phyloP scores from a whole-genome alignment of 805 yeast species.

The Kodamaea leandrae region DNA sequence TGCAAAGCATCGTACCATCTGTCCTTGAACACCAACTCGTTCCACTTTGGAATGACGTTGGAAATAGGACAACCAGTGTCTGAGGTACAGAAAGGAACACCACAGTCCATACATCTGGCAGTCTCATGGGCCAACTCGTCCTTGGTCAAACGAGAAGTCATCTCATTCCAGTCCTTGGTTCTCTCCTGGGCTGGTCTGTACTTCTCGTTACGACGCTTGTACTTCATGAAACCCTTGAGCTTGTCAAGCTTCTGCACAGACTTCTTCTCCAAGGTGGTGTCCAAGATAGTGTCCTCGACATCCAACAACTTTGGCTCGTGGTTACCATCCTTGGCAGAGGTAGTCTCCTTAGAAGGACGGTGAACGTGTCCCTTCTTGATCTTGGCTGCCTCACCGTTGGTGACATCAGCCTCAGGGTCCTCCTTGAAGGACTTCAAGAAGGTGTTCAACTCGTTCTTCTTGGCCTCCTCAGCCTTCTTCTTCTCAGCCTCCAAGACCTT shows the following conservation, averaged over 20 bases:
- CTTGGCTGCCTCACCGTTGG: constrained; percentile 80
- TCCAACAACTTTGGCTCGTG: constrained; percentile 85
- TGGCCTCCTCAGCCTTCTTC: constrained; percentile 58
- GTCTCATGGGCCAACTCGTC: constrained; percentile 89
- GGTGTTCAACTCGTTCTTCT: constrained; percentile 60
- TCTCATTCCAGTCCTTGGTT: constrained; percentile 88
- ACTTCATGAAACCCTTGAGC: constrained; percentile 89
- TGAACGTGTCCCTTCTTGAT: constrained; percentile 51
- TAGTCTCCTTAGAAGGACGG: constrained; percentile 20
- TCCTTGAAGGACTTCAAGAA: constrained; percentile 72
- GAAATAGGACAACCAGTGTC: constrained; percentile 98
- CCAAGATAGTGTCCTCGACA: constrained; percentile 83
- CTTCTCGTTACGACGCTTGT: constrained; percentile 82
- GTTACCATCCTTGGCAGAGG: constrained; percentile 23
- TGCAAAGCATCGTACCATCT: constrained; percentile 94
- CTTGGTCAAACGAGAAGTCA: constrained; percentile 74
- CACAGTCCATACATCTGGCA: constrained; percentile 99
- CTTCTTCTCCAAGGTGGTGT: constrained; percentile 61
- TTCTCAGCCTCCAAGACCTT: constrained; percentile 80
- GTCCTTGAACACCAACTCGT: constrained; percentile 91
- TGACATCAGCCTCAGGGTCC: constrained; percentile 81
- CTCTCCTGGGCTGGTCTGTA: constrained; percentile 77
- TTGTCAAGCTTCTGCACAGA: constrained; percentile 68
- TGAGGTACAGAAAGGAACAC: constrained; percentile 97
- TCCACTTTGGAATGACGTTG: constrained; percentile 96